Evolutionary conservation across 192 early-diverging fungal species (phyloP), one percentile per base, ranked within the genome.

Genomic region (Paraglomus brasilianum): DNA sequence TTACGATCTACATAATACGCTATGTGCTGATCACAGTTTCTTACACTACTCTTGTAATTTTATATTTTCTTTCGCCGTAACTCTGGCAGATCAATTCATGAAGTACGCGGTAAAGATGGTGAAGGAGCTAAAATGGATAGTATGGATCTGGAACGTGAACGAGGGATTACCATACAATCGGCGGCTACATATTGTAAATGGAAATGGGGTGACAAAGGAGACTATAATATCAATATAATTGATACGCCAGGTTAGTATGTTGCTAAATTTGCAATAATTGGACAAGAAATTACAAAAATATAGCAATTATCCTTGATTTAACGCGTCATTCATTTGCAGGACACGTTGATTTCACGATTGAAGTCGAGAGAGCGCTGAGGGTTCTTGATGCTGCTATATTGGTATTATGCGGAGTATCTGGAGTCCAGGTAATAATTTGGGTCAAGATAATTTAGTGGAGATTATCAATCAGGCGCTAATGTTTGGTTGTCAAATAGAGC

Each of bases 61-160:
- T 24, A 43, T 43, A 41, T 19, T 43, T 66, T 17, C 6, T 50
- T 38, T 11, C 2, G 21, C 38, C 21, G 10, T 56, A 24, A 11
- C 30, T 30, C 30, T 40, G 45, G 42, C 44, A 68, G 66, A 68
- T 14, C 66, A 73, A 93, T 93, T 73, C 92, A 93, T 77, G 91
- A 93, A 70, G 91, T 93, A 39, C 89, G 92, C 70, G 91, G 91
- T 68, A 85, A 84, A 69, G 91, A 93, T 75, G 88, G 87, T 75
- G 93, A 96, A 44, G 97, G 95, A 59, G 97, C 97, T 11, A 97
- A 94, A 73, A 99, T 99, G 97, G 97, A 99, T 81, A 96, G 93
- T 43, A 98, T 98, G 97, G 95, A 97, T 30, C 83, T 97, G 21
- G 97, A 97, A 83, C 85, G 95, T 68, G 97, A 98, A 77, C 89